Evolutionary conservation across 371 early-diverging fungal genomes (phyloP).

Genomic region (Mortierella sp.): DNA sequence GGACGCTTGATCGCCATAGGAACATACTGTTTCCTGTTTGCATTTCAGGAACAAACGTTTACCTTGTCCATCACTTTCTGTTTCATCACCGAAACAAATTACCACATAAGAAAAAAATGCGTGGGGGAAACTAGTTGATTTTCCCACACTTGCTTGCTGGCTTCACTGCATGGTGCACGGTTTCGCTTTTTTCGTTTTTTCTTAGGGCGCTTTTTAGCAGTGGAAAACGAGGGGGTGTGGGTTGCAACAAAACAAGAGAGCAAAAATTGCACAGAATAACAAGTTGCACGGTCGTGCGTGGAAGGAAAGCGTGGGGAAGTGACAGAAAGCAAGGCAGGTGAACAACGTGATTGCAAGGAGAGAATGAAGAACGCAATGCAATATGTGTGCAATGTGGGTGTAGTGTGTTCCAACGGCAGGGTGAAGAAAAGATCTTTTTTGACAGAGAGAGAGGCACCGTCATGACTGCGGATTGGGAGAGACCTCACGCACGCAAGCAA

Average conservation of each 20-base stretch:
- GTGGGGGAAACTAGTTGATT: conserved; percentile 6
- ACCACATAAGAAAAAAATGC: background rate
- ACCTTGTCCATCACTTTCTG: no score
- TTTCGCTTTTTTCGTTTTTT: background rate
- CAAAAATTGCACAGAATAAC: background rate
- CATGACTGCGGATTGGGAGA: conserved; percentile 2
- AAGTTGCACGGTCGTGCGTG: background rate
- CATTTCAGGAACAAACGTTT: no score
- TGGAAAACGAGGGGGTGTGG: no score
- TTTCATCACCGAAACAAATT: background rate
- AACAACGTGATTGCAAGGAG: background rate
- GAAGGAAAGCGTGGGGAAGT: conserved; percentile 1
- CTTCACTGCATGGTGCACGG: background rate
- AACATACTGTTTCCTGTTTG: background rate
- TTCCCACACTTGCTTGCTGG: conserved; percentile 17
- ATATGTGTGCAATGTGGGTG: background rate
- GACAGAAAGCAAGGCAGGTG: background rate
- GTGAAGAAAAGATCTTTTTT: background rate
- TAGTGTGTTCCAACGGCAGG: background rate
- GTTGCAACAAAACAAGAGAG: background rate
- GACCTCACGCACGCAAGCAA: background rate
- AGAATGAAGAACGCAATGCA: background rate
- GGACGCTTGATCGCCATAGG: background rate
- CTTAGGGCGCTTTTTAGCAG: background rate
- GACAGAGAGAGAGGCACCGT: background rate